Percentiles rank a stretch among this genome's conserved stretches.
Evolutionary conservation across 306 rosid genomes (phyloP).

Genomic region (Betula pendula): DNA sequence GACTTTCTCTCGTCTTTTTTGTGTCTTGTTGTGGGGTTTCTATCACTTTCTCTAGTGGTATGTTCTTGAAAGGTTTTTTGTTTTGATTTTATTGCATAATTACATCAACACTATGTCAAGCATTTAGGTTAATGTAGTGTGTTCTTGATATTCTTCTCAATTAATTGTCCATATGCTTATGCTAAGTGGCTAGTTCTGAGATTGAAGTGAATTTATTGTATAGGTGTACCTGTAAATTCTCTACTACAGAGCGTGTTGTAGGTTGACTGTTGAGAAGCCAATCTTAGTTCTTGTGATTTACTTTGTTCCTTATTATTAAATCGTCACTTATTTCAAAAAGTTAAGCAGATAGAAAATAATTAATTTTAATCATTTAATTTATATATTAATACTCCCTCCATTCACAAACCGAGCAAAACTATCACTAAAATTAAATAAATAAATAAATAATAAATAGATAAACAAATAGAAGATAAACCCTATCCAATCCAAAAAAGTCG

Average conservation of each 20-base stretch:
- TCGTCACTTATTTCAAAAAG: no score
- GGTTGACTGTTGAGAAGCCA: slow-evolving; percentile 12
- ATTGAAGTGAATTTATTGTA: slow-evolving; percentile 26
- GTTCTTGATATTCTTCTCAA: background rate
- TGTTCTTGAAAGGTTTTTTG: background rate
- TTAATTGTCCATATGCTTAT: background rate
- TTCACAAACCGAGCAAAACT: background rate
- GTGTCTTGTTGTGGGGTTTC: background rate
- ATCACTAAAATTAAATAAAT: background rate
- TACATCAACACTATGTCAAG: background rate
- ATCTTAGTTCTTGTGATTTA: background rate
- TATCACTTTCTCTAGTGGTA: background rate
- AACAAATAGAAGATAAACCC: background rate
- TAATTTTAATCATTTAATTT: no score
- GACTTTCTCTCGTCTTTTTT: background rate
- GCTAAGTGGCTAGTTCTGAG: slow-evolving; percentile 10
- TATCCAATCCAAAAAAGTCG: background rate
- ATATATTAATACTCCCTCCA: no score
- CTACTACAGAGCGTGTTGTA: slow-evolving; percentile 39
- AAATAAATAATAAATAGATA: background rate
- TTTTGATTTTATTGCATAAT: background rate
- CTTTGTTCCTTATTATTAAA: no score
- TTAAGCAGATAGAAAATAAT: no score
- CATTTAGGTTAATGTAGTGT: background rate
- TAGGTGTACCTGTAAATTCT: slow-evolving; percentile 57